A percentile compares a stretch with the other conserved stretches of the same genome.
phyloP scores from a whole-genome alignment of 257 asterid species.

The Salvia hispanica region DNA sequence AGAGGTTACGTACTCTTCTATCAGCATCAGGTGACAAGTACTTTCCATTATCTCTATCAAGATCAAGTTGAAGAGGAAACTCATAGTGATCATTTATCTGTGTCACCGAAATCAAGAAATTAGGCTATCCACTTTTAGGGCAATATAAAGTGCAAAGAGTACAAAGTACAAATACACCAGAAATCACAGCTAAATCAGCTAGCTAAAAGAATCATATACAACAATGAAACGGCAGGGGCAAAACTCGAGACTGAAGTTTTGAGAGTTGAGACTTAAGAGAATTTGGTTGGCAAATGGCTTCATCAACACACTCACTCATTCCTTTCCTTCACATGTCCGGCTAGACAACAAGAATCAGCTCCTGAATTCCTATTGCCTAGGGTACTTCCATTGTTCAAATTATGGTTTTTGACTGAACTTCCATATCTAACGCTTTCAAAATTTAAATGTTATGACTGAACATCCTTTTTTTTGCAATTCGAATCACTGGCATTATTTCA shows the following conservation, averaged over 20 bases:
- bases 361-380: neutral
- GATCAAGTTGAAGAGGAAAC: conserved; percentile 56
- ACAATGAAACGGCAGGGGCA: neutral
- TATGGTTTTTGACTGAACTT: neutral
- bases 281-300: neutral
- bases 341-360: conserved; percentile 16
- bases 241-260: neutral
- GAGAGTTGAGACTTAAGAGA: neutral
- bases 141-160: neutral
- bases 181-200: neutral
- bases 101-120: conserved; percentile 27
- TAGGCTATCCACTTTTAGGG: neutral
- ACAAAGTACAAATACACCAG: too few species aligned
- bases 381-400: neutral
- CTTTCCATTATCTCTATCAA: conserved; percentile 47
- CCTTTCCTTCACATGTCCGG: neutral
- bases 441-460: neutral
- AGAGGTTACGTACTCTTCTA: conserved; percentile 53
- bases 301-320: neutral
- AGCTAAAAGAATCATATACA: neutral
- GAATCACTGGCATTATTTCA: neutral
- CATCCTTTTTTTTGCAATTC: neutral
- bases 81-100: conserved; percentile 55
- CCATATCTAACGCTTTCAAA: neutral
- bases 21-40: conserved; percentile 52